Conservation (phyloP, 257 asterid species). For the Solanum clarkiae region DNA sequence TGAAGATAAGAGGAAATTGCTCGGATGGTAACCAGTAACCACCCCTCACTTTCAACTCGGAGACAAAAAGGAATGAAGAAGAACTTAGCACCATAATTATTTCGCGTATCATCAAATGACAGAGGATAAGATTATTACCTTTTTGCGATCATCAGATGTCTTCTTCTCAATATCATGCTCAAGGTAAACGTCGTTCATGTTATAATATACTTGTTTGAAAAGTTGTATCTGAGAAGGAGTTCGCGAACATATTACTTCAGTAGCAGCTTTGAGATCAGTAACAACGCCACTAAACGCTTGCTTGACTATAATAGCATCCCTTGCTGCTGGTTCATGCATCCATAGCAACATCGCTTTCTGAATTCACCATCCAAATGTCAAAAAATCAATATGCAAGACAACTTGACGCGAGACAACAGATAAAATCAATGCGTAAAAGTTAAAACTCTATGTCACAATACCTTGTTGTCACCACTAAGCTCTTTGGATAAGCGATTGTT, state of each 20-base stretch:
- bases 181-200: slow-evolving; percentile 42
- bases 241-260: slow-evolving; percentile 92
- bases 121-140: slow-evolving; percentile 26
- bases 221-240: slow-evolving; percentile 78
- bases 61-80: too few relatives aligned
- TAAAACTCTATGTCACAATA: neutral
- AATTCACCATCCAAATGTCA: neutral
- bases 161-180: slow-evolving; percentile 67
- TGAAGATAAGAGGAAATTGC: too few relatives aligned
- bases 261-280: slow-evolving; percentile 52
- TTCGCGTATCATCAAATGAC: neutral
- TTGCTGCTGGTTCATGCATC: slow-evolving; percentile 82
- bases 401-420: neutral
- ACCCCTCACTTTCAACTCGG: neutral
- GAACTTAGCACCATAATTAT: too few relatives aligned
- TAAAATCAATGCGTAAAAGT: neutral
- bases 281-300: slow-evolving; percentile 30
- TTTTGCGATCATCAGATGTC: slow-evolving; percentile 64
- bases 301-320: slow-evolving; percentile 68
- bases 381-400: neutral
- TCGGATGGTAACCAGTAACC: neutral
- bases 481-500: slow-evolving; percentile 62
- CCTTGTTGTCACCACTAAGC: slow-evolving; percentile 77
- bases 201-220: slow-evolving; percentile 52
- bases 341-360: slow-evolving; percentile 75